These are phyloP conservation scores for Stromatinia cepivora DNA, from an alignment of 2,329 filamentous ascomycete genomes.

Conservation along the genomic window DNA sequence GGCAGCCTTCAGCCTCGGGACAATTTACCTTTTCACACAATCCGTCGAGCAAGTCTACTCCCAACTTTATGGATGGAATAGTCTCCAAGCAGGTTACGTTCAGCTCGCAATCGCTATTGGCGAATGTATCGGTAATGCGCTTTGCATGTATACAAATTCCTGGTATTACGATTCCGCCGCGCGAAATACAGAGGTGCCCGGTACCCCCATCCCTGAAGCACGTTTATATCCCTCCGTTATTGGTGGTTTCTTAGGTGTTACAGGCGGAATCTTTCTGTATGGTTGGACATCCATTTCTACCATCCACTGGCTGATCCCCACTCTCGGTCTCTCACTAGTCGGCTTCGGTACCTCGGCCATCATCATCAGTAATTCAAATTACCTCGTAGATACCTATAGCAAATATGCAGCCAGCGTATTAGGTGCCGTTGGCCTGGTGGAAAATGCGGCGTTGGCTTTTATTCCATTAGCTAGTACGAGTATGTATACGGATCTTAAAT, in stretches of 20 bases:
- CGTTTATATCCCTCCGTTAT: slow-evolving; percentile 47
- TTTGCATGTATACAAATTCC: slow-evolving; percentile 33
- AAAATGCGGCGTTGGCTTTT: slow-evolving; percentile 51
- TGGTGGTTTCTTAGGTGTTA: slow-evolving; percentile 46
- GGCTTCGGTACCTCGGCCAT: slow-evolving; percentile 52
- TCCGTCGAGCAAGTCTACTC: slow-evolving; percentile 33
- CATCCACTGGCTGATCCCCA: slow-evolving; percentile 72
- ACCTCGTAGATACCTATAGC: slow-evolving; percentile 52
- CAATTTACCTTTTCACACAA: slow-evolving; percentile 36
- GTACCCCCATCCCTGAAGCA: slow-evolving; percentile 47
- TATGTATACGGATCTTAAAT: slow-evolving; percentile 51
- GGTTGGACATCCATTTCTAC: slow-evolving; percentile 66
- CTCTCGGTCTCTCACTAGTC: slow-evolving; percentile 64
- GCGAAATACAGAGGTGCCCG: slow-evolving; percentile 42
- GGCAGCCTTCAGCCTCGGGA: slow-evolving; percentile 23
- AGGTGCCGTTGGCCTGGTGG: slow-evolving; percentile 49
- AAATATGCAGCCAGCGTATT: slow-evolving; percentile 52
- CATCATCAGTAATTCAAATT: slow-evolving; percentile 49
- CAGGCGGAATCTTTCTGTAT: not conserved
- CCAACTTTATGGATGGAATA: slow-evolving; percentile 28
- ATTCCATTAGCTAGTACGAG: slow-evolving; percentile 49
- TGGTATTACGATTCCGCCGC: slow-evolving; percentile 46
- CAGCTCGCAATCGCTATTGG: slow-evolving; percentile 19
- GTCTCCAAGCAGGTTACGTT: slow-evolving; percentile 28
- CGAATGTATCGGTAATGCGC: slow-evolving; percentile 25